Percentiles rank a stretch among this genome's conserved stretches.
phyloP scores from a whole-genome alignment of 2,329 filamentous ascomycete species.

The Epichloe coenophiala region DNA sequence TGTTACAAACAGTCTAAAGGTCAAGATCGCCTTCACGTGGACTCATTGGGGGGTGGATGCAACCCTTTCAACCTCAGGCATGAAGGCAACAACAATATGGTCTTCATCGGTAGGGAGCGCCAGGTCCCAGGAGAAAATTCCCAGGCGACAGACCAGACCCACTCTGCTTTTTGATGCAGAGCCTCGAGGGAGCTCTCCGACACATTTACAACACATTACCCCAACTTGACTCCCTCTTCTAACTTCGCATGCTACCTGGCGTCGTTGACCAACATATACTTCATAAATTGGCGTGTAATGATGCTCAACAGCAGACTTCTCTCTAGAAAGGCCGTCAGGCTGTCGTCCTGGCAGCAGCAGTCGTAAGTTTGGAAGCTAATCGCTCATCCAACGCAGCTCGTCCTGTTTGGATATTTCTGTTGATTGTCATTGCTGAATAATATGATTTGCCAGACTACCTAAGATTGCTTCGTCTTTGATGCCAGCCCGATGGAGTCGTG shows the following conservation, averaged over 20 bases:
- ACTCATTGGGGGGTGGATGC: slow-evolving; percentile 3
- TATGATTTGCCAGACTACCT: slow-evolving; percentile 29
- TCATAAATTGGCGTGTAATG: slow-evolving; percentile 18
- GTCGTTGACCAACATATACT: slow-evolving; percentile 14
- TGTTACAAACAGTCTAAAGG: not conserved
- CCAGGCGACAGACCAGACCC: not conserved
- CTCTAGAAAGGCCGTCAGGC: slow-evolving; percentile 42
- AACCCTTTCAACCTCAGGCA: slow-evolving; percentile 2
- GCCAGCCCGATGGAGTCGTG: slow-evolving; percentile 38
- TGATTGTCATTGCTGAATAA: not conserved
- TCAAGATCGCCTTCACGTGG: slow-evolving; percentile 9
- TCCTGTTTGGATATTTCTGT: not conserved
- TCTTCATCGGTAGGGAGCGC: not conserved
- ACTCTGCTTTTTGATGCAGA: not conserved
- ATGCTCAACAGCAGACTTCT: slow-evolving; percentile 52
- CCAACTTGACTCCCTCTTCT: not conserved
- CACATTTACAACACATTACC: not conserved
- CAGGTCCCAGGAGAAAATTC: not conserved
- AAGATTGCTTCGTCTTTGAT: slow-evolving; percentile 28
- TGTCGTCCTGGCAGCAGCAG: slow-evolving; percentile 37
- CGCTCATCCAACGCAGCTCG: not conserved
- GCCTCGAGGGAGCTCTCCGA: slow-evolving; percentile 7
- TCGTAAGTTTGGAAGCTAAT: slow-evolving; percentile 27
- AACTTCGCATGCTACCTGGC: slow-evolving; percentile 7
- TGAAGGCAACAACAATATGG: not conserved